These are phyloP conservation scores for Zalerion maritima DNA, from an alignment of 495 filamentous ascomycete genomes.

Conservation along the genomic window DNA sequence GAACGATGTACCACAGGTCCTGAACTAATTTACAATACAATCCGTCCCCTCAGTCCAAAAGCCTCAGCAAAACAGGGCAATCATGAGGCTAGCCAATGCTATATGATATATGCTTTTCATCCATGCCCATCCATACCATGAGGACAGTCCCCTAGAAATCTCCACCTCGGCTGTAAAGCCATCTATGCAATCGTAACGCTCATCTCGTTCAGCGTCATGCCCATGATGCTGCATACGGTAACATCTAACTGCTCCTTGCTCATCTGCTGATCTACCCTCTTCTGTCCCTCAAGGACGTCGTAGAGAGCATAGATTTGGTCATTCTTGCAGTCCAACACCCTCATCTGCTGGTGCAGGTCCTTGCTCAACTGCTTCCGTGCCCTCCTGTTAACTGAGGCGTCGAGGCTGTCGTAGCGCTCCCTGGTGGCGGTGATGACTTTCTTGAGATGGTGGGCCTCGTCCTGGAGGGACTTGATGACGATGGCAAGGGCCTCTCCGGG, in stretches of 20 bases:
- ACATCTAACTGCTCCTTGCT: conserved; percentile 51
- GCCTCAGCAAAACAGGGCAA: too few relatives aligned
- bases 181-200: too few relatives aligned
- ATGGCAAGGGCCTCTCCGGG: conserved; percentile 64
- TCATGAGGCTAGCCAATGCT: too few relatives aligned
- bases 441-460: conserved; percentile 73
- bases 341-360: conserved; percentile 49
- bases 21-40: too few relatives aligned
- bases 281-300: conserved; percentile 78
- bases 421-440: conserved; percentile 45
- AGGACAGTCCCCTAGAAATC: too few relatives aligned
- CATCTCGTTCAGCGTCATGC: too few relatives aligned
- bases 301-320: conserved; percentile 81
- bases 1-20: too few relatives aligned
- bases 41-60: too few relatives aligned
- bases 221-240: conserved; percentile 32
- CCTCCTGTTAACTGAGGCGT: conserved; percentile 50
- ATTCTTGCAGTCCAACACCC: conserved; percentile 60
- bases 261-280: conserved; percentile 48
- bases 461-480: conserved; percentile 64
- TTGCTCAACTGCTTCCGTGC: conserved; percentile 48
- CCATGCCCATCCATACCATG: too few relatives aligned
- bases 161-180: too few relatives aligned
- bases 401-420: conserved; percentile 47
- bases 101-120: too few relatives aligned